Evolutionary conservation across 2,329 filamentous ascomycete species (phyloP).

Genomic region (Colletotrichum sp.): DNA sequence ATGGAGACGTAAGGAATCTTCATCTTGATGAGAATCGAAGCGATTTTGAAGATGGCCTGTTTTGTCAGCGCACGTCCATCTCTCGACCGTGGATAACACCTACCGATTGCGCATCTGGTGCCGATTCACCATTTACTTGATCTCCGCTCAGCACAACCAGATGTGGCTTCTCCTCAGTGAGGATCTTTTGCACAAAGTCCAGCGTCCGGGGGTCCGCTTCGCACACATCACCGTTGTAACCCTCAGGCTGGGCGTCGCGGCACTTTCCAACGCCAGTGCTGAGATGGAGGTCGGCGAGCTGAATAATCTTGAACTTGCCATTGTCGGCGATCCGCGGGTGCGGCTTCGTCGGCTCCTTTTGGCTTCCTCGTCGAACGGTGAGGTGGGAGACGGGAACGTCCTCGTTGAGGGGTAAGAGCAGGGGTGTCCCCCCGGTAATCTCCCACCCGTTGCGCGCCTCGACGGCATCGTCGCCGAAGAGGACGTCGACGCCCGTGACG

Average conservation of each 20-base stretch:
- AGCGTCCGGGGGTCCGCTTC: slow-evolving; percentile 91
- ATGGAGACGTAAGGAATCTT: slow-evolving; percentile 93
- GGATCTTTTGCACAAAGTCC: slow-evolving; percentile 81
- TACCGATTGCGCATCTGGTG: slow-evolving; percentile 87
- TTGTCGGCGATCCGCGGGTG: slow-evolving; percentile 81
- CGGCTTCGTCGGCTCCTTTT: slow-evolving; percentile 68
- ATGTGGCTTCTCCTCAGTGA: slow-evolving; percentile 94
- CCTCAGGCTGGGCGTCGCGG: slow-evolving; percentile 81
- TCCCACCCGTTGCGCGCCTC: slow-evolving; percentile 89
- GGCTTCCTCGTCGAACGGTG: slow-evolving; percentile 76
- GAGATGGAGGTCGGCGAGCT: slow-evolving; percentile 91
- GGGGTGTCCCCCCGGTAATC: slow-evolving; percentile 70
- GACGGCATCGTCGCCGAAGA: slow-evolving; percentile 90
- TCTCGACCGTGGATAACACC: slow-evolving; percentile 28
- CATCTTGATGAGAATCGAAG: slow-evolving; percentile 80
- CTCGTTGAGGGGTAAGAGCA: slow-evolving; percentile 70
- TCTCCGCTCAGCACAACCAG: slow-evolving; percentile 91
- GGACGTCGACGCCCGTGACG: slow-evolving; percentile 81
- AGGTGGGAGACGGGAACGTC: slow-evolving; percentile 73
- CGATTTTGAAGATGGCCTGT: slow-evolving; percentile 90
- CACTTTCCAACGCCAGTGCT: slow-evolving; percentile 88
- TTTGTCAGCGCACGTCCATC: neutral
- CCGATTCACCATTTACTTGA: slow-evolving; percentile 92
- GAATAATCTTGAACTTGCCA: slow-evolving; percentile 96
- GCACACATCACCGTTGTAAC: slow-evolving; percentile 75